Evolutionary conservation across 768 basidiomycete species (phyloP).

Genomic region (Russula sp.): DNA sequence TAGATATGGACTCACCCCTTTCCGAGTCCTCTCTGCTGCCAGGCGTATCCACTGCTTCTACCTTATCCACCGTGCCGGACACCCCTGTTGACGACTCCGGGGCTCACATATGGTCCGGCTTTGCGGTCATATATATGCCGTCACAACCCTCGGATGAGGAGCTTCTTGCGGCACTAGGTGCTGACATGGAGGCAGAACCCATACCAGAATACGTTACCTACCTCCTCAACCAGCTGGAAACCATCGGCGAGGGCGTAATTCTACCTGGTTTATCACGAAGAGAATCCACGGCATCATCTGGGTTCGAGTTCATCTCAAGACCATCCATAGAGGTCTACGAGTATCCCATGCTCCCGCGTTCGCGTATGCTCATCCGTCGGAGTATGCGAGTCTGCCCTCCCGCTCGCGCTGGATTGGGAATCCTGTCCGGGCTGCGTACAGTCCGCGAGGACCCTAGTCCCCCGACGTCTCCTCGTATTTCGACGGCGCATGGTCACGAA

Average conservation of each 20-base stretch:
- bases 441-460: neutral
- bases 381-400: neutral
- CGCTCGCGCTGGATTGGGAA: neutral
- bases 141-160: conserved; percentile 18
- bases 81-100: conserved; percentile 5
- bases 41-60: neutral
- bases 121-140: conserved; percentile 12
- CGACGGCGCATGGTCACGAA: neutral
- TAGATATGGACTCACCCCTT: neutral
- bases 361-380: conserved; percentile 12
- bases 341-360: conserved; percentile 7
- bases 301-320: conserved; percentile 17
- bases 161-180: conserved; percentile 12
- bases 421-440: conserved; percentile 5
- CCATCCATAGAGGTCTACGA: conserved; percentile 19
- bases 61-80: neutral
- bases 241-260: conserved; percentile 11
- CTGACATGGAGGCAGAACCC: conserved; percentile 2
- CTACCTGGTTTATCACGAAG: conserved; percentile 8
- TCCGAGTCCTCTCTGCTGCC: neutral
- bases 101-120: conserved; percentile 2
- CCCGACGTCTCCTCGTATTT: neutral
- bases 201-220: conserved; percentile 18
- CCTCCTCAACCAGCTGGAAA: conserved; percentile 15
- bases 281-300: conserved; percentile 5